Conservation (phyloP, 1,284 basidiomycete genomes). For the Entoloma clypeatum region DNA sequence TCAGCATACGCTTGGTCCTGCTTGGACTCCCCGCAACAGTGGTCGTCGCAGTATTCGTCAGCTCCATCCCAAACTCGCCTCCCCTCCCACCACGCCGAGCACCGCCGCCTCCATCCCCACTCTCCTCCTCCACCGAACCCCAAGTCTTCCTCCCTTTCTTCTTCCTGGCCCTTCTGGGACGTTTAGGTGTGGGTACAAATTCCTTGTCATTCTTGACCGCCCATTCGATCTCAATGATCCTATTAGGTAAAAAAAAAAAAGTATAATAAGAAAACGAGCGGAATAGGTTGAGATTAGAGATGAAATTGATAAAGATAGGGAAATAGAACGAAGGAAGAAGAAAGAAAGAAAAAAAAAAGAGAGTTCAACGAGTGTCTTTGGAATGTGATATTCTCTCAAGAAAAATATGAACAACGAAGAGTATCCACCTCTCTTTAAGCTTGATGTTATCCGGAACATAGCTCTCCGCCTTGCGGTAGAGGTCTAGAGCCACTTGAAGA, state of each 20-base stretch:
- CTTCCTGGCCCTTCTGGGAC: constrained; percentile 29
- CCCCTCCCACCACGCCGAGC: constrained; percentile 14
- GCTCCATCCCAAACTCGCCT: constrained; percentile 35
- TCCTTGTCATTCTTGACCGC: constrained; percentile 56
- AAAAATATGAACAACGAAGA: constrained; percentile 56
- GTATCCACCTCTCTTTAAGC: constrained; percentile 77
- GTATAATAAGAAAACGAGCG: constrained; percentile 21
- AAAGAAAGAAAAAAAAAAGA: constrained; percentile 24
- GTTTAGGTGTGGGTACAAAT: constrained; percentile 65
- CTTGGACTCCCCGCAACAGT: constrained; percentile 24
- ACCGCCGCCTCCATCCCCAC: constrained; percentile 16
- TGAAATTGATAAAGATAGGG: no score
- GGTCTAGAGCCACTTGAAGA: constrained; percentile 64
- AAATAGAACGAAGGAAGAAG: constrained; percentile 17
- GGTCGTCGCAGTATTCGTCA: constrained; percentile 41
- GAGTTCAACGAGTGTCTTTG: constrained; percentile 33
- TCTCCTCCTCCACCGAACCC: constrained; percentile 29
- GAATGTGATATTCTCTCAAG: constrained; percentile 43
- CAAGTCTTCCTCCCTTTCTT: constrained; percentile 27
- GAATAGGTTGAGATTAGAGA: no score
- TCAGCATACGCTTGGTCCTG: constrained; percentile 30
- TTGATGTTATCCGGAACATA: constrained; percentile 78
- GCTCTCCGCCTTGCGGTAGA: constrained; percentile 70
- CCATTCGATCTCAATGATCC: constrained; percentile 75
- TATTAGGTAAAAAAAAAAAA: constrained; percentile 28